Base-by-base conservation (phyloP, 1,284 basidiomycete genomes). In the Trichosporon asahii region DNA sequence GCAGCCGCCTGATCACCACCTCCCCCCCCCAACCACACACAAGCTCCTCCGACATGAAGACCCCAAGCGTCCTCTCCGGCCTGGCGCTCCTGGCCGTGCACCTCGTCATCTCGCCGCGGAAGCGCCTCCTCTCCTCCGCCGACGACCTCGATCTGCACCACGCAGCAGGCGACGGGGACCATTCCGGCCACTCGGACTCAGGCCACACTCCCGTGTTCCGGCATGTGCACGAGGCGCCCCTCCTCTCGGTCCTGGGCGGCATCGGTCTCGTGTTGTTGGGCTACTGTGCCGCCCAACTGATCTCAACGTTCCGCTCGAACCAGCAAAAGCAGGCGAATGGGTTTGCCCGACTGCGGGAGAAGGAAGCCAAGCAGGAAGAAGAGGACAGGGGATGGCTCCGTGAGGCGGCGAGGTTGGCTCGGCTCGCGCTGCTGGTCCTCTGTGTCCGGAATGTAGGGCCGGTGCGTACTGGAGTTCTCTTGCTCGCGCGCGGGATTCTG, bases 81-180 rank as follows among this genome's bases (percentile, higher is more conserved):
- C 40, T 44, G 11, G 57, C 57, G 3, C 57, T 61, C 15, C 27
- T 31, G 11, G 57, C 57, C 14, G 27, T 61, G 6, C 57, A 61
- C 57, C 27, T 31, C 15, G 57, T 33, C 29, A 31, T 61, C 27
- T 29, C 57, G 3, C 57, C 57, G 12, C 57, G 57, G 15, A 31
- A 31, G 29, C 57, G 57, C 15, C 57, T 29, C 27, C 57, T 61
- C 57, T 31, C 27, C 57, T n/a, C 57, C 29, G 57, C 57, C 14
- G 57, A 31, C 57, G 57, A 61, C 29, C 57, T 61, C 7, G 57
- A 29, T 5, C 57, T 61, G 57, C 57, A 61, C 57, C 57, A 61
- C 29, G 57, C 57, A 18, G 27, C 18, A 29, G 57, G 27, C 15
- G 57, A 31, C 18, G 57, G 29, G 8, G 57, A 61, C 29, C 57